Evolutionary conservation across 169 alveolate genomes (phyloP).

Genomic region (Eimeria falciformis): DNA sequence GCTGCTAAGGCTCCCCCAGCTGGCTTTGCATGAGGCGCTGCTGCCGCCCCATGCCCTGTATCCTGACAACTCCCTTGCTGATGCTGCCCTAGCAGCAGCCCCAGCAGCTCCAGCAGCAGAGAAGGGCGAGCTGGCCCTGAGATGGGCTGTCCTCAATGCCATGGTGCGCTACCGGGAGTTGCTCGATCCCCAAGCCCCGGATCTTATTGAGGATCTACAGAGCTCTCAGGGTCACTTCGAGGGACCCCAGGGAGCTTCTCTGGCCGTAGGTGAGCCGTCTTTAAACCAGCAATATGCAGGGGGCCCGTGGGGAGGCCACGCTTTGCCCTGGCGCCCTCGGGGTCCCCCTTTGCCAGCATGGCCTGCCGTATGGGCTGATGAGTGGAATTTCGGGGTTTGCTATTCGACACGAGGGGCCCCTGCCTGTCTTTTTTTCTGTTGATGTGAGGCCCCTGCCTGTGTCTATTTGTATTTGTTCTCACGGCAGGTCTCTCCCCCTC

Average conservation of each 20-base stretch:
- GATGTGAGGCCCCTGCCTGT: too few species aligned
- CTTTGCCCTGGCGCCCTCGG: background rate
- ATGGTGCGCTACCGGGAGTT: slow-evolving; percentile 40
- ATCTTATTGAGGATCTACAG: background rate
- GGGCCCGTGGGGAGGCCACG: background rate
- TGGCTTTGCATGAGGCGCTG: slow-evolving; percentile 29
- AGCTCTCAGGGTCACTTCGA: background rate
- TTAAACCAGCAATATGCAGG: background rate
- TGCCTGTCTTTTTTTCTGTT: too few species aligned
- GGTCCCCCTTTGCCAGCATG: too few species aligned
- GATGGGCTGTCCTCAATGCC: slow-evolving; percentile 39
- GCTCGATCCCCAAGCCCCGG: slow-evolving; percentile 30
- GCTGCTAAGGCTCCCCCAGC: slow-evolving; percentile 34
- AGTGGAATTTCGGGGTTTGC: too few species aligned
- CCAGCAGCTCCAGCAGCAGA: background rate
- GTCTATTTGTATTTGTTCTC: background rate
- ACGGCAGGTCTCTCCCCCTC: slow-evolving; percentile 1
- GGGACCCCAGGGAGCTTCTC: background rate
- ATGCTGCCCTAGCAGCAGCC: slow-evolving; percentile 15
- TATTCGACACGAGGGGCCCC: too few species aligned
- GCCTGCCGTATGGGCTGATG: too few species aligned
- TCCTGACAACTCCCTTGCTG: background rate
- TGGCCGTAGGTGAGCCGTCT: slow-evolving; percentile 8
- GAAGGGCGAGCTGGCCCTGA: background rate
- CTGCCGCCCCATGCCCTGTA: background rate